phyloP scores from a whole-genome alignment of 495 filamentous ascomycete genomes.

The Penicillium nucicola region DNA sequence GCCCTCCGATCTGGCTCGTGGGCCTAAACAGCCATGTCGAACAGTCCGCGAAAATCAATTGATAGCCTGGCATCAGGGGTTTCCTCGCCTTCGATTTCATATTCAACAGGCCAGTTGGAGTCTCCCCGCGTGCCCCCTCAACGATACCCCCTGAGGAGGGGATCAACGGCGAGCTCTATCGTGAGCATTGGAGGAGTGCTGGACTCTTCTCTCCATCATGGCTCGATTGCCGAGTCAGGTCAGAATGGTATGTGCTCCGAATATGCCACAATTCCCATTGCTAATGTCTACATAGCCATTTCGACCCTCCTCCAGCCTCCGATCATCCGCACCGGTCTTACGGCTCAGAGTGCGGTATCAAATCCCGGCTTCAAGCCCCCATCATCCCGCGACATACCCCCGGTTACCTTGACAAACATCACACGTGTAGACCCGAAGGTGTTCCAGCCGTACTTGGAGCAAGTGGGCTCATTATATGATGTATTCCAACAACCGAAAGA shows the following conservation, averaged over 20 bases:
- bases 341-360: conserved; percentile 67
- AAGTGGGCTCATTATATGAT: conserved; percentile 79
- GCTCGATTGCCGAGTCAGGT: conserved; percentile 67
- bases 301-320: conserved; percentile 89
- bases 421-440: conserved; percentile 72
- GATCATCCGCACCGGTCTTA: conserved; percentile 81
- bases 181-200: conserved; percentile 74
- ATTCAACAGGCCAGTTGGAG: conserved; percentile 51
- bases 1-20: conserved; percentile 37
- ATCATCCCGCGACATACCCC: conserved; percentile 89
- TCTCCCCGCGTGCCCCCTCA: conserved; percentile 42
- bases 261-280: neutral
- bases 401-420: conserved; percentile 89
- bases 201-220: conserved; percentile 59
- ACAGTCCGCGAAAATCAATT: conserved; percentile 64
- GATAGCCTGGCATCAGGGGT: conserved; percentile 57
- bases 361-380: conserved; percentile 73
- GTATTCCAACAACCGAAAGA: conserved; percentile 76
- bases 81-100: conserved; percentile 51
- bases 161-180: conserved; percentile 84
- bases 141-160: conserved; percentile 58
- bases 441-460: conserved; percentile 79
- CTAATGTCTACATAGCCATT: conserved; percentile 58
- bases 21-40: conserved; percentile 55
- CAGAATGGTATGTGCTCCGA: conserved; percentile 63